These are phyloP conservation scores for Citrus medica DNA, from an alignment of 345 rosid species.

Conservation along the genomic window DNA sequence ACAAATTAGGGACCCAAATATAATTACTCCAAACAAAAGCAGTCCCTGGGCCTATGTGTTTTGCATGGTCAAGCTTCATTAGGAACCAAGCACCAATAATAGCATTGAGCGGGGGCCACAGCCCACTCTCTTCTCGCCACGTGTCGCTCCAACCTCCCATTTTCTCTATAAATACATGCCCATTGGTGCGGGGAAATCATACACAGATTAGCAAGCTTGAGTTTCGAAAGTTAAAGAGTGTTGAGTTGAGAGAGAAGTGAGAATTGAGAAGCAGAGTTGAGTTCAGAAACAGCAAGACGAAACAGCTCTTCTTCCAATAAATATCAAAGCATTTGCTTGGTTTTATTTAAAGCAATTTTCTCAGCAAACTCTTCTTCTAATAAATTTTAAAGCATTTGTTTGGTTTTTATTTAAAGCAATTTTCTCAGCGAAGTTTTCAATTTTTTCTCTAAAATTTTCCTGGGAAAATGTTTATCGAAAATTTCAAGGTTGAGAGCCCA, in stretches of 20 bases:
- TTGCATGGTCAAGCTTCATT: slow-evolving; percentile 24
- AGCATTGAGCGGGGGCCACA: neutral
- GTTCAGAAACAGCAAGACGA: neutral
- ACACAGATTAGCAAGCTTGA: neutral
- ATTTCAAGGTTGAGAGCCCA: slow-evolving; percentile 84
- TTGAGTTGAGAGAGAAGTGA: neutral
- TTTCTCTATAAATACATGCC: slow-evolving; percentile 23
- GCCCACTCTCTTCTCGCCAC: slow-evolving; percentile 30
- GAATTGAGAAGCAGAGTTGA: neutral
- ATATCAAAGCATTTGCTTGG: neutral
- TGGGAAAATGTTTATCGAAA: slow-evolving; percentile 73
- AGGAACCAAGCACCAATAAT: slow-evolving; percentile 7
- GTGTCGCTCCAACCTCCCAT: neutral
- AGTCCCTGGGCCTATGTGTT: neutral
- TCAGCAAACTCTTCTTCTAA: neutral
- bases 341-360: neutral
- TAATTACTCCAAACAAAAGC: too few relatives aligned
- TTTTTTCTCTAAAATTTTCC: neutral
- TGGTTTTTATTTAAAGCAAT: neutral
- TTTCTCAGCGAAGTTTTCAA: neutral
- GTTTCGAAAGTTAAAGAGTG: neutral
- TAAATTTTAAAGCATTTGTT: neutral
- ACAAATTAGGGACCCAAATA: neutral
- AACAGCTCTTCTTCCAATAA: neutral
- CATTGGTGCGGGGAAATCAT: neutral